These are phyloP conservation scores for Hansenula sp. DNA, from an alignment of 1,139 yeast species.

Conservation along the genomic window DNA sequence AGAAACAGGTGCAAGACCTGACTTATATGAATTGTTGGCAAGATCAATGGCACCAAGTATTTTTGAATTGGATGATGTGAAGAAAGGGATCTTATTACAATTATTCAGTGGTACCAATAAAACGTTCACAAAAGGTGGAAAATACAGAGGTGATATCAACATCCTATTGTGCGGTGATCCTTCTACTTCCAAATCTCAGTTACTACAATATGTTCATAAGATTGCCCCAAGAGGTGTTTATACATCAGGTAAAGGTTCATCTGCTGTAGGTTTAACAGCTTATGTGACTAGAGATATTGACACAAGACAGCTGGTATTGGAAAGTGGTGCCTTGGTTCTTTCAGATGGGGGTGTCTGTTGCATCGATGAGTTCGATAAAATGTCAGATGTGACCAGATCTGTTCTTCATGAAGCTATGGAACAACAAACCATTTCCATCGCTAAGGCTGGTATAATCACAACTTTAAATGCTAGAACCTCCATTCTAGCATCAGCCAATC, in stretches of 20 bases:
- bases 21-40: constrained; percentile 82
- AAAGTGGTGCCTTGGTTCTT: constrained; percentile 92
- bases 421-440: constrained; percentile 96
- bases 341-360: constrained; percentile 99
- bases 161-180: constrained; percentile 95
- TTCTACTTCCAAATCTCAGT: constrained; percentile 93
- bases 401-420: constrained; percentile 99
- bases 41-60: constrained; percentile 95
- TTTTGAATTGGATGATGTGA: constrained; percentile 93
- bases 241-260: constrained; percentile 97
- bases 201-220: constrained; percentile 90
- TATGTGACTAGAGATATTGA: constrained; percentile 93
- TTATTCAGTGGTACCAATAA: constrained; percentile 95
- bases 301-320: constrained; percentile 88
- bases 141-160: constrained; percentile 94
- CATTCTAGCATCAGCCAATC: constrained; percentile 93
- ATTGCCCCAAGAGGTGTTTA: constrained; percentile 97
- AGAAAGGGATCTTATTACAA: constrained; percentile 89
- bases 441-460: constrained; percentile 97
- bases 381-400: constrained; percentile 92
- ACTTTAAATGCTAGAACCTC: constrained; percentile 96
- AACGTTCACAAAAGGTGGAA: constrained; percentile 83
- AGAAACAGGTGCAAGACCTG: constrained; percentile 62
- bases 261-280: constrained; percentile 98
- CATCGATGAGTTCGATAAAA: constrained; percentile 97